Conservation (phyloP, 2,329 filamentous ascomycete species). For the Calonectria hawksworthii region DNA sequence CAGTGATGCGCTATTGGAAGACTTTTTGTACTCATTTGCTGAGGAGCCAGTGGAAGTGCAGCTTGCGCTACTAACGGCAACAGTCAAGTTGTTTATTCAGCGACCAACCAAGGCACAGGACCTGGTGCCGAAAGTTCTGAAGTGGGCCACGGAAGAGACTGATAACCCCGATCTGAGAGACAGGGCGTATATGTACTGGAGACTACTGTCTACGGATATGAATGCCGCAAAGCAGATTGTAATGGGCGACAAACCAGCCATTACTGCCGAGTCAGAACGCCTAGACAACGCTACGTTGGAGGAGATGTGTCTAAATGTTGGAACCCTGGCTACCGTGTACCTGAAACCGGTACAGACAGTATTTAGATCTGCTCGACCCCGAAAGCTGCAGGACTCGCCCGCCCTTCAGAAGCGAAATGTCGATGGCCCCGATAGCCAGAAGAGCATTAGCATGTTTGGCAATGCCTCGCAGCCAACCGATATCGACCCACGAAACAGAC, state of each 20-base stretch:
- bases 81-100: slow-evolving; percentile 98
- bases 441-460: slow-evolving; percentile 72
- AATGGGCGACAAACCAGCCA: slow-evolving; percentile 97
- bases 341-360: slow-evolving; percentile 98
- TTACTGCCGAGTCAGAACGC: slow-evolving; percentile 96
- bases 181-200: slow-evolving; percentile 99
- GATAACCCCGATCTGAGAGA: slow-evolving; percentile 98
- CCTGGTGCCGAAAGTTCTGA: slow-evolving; percentile 92
- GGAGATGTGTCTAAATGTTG: slow-evolving; percentile 97
- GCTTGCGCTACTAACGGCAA: slow-evolving; percentile 92
- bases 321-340: slow-evolving; percentile 96
- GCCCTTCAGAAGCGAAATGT: slow-evolving; percentile 83
- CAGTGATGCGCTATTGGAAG: slow-evolving; percentile 91
- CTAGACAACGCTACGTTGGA: slow-evolving; percentile 92
- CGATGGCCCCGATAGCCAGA: slow-evolving; percentile 69
- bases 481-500: slow-evolving; percentile 60
- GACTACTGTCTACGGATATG: slow-evolving; percentile 92
- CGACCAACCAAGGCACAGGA: slow-evolving; percentile 94
- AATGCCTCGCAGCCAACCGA: slow-evolving; percentile 65
- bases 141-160: slow-evolving; percentile 99
- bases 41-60: slow-evolving; percentile 98
- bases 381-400: slow-evolving; percentile 84
- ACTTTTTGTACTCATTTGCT: slow-evolving; percentile 93
- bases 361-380: slow-evolving; percentile 88
- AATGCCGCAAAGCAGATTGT: slow-evolving; percentile 88